Evolutionary conservation across 345 rosid species (phyloP), one percentile per base, ranked within the genome.

Genomic region (Salix brachista): DNA sequence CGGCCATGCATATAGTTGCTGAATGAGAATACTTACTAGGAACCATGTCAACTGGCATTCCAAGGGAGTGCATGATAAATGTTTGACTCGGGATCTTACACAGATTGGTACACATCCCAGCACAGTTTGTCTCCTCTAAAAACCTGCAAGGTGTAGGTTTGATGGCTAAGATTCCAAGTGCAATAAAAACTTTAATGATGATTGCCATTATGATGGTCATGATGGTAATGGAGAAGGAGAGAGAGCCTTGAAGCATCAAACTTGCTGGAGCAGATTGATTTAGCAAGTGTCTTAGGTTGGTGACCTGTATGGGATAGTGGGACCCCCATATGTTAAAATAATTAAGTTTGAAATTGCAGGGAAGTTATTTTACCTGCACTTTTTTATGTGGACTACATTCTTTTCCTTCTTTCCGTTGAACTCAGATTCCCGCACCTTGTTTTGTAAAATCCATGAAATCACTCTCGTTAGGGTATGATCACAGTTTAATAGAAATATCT

Each of bases 51-150:
- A 93, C 86, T 1, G 98, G 91, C 91, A 93, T 85, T 71, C 99
- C 98, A 2, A 96, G 79, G 74, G 96, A 85, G 71, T 86, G 82
- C 84, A 87, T 91, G 74, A 96, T 91, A 79, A 96, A 93, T 73
- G 84, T 82, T 82, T 93, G 99, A 64, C 86, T 80, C 65, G 99
- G 96, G 72, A 87, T 80, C 84, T 90, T 96, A 65, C 99, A 96
- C 17, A 96, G 86, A 83, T 96, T 93, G 54, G 90, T 90, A 81
- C 99, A 96, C 97, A 90, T 90, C 41, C 99, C 96, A 14, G 89
- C 90, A 76, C 99, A 96, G 77, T 90, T 91, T 41, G 88, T 82
- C 82, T 91, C 91, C 82, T 92, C 99, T 58, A 96, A 85, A 82
- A 96, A 91, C 88, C 99, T 95, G 83, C 74, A 81, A 23, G 26